Base-by-base conservation (phyloP, 148 eudicot genomes). In the Suaeda aralocaspica region DNA sequence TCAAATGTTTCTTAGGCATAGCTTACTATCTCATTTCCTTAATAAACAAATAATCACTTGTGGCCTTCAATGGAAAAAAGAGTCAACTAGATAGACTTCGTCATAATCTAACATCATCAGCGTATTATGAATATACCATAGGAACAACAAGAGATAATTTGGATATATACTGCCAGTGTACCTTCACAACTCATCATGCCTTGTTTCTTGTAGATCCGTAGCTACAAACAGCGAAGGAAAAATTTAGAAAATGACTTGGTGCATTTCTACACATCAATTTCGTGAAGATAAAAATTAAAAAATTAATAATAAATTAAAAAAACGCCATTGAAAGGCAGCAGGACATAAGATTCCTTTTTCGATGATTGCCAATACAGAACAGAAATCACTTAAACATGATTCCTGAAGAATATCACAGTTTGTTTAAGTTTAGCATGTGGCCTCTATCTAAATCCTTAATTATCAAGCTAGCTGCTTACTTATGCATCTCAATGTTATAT, bases 141-240 rank as follows among this genome's bases (percentile, higher is more conserved):
- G 51, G 26, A 2, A 61, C n/a, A 65, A 33, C 9, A 41, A 2
- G 51, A 70, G 41, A 59, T 45, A 44, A 76, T 34, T 50, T 34
- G 60, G 42, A 42, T 33, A 55, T 69, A 64, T 76, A 72, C 57
- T 56, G 64, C 33, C 30, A 52, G 53, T 69, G 74, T 73, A 76
- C 77, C 80, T 80, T 80, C 80, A 80, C 71, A 80, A 39, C 59
- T 80, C 83, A 73, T 80, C 83, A 73, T 80, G 80, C 72, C 59
- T 69, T 77, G 68, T 44, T 59, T 59, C 61, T 50, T 51, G 66
- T 33, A 24, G 31, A 49, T 73, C 83, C 77, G 70, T n/a, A 68
- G 29, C 66, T 9, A 19, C 22, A 4, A 25, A 29, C 28, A 31
- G 25, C 69, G 57, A 51, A 51, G 14, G 13, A 67, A 49, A 28